A percentile compares a stretch with the other conserved stretches of the same genome.
Evolutionary conservation across 164 flowering plant species (phyloP).

Genomic region (Tinospora cordifolia): DNA sequence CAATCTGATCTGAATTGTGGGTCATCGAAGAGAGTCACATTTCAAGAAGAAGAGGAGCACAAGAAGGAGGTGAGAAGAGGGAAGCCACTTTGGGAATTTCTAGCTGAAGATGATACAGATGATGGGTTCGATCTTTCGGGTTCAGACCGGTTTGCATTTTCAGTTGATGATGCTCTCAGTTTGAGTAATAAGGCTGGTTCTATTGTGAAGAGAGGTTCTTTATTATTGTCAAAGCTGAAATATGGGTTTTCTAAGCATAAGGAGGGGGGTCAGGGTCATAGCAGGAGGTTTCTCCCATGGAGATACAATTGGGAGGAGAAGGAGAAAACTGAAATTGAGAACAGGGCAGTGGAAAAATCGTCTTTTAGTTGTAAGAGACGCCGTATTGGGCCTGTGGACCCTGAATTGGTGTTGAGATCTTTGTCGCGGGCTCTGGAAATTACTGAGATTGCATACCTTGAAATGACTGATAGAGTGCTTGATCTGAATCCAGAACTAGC

Average conservation of each 20-base stretch:
- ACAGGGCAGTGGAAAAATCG: conserved; percentile 36
- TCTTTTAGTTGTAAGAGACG: conserved; percentile 38
- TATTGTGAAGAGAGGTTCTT: conserved; percentile 47
- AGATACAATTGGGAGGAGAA: conserved; percentile 59
- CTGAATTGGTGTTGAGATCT: conserved; percentile 69
- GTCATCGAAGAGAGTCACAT: conserved; percentile 58
- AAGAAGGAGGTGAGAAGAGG: conserved; percentile 31
- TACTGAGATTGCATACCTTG: conserved; percentile 73
- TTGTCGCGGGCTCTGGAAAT: conserved; percentile 70
- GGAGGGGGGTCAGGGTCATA: conserved; percentile 40
- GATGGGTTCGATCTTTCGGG: conserved; percentile 95
- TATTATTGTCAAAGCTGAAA: conserved; percentile 66
- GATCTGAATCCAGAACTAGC: conserved; percentile 89
- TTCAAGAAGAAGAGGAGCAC: conserved; percentile 41
- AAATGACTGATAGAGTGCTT: conserved; percentile 83
- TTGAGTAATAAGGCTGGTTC: conserved; percentile 53
- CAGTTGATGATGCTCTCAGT: conserved; percentile 70
- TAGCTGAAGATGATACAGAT: conserved; percentile 71
- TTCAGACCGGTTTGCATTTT: conserved; percentile 84
- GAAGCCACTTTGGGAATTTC: conserved; percentile 75
- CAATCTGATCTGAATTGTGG: conserved; percentile 15
- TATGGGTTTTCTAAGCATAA: conserved; percentile 57
- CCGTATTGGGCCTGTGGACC: conserved; percentile 77
- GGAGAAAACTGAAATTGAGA: conserved; percentile 44
- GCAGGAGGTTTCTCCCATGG: conserved; percentile 62